Base-by-base conservation (phyloP, 495 filamentous ascomycete genomes). In the Aspergillus conjunctus region DNA sequence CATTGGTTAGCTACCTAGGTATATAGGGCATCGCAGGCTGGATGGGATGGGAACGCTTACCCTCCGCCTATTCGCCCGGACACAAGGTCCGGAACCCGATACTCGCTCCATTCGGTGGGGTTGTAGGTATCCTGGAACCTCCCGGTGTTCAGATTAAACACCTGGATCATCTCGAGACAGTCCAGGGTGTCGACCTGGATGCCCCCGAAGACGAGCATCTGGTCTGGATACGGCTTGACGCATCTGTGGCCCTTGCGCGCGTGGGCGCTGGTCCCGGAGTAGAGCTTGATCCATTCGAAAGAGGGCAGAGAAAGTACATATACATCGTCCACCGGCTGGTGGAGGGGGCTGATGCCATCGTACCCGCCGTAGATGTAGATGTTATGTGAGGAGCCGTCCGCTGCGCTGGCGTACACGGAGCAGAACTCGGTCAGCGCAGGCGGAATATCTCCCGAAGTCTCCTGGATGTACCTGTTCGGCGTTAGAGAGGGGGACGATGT, bases 341-440 rank as follows among this genome's bases (percentile, higher is more conserved):
- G 32, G 2, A 62, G 53, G 1, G 63, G 32, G 11, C 77, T 46
- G 15, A 84, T 49, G 0, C 85, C 86, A 50, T 85, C 70, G 58
- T 84, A 88, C 3, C 89, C 89, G 18, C 89, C 89, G 61, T 92
- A 92, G 60, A 87, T 87, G 67, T 91, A 92, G 56, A 92, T 88
- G 63, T 89, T 87, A 67, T 84, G 83, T 14, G 83, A 86, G 7
- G 83, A 86, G 4, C 65, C 68, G 63, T 92, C 89, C 33, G 73
- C 58, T 1, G 88, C 86, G 17, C 80, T 71, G 0, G 84, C 88
- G 33, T 87, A 75, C 1, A 89, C 84, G 21, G 87, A 85, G 69
- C 88, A 91, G 33, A 88, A 88, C 60, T 83, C 75, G 2, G 87
- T 81, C 14, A 81, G 66, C 58, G 78, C 66, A 0, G 75, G 72